Percentiles rank a stretch among this genome's conserved stretches.
These are phyloP conservation scores for Pseudozyma sp. DNA, from an alignment of 1,284 basidiomycete genomes.

Conservation along the genomic window DNA sequence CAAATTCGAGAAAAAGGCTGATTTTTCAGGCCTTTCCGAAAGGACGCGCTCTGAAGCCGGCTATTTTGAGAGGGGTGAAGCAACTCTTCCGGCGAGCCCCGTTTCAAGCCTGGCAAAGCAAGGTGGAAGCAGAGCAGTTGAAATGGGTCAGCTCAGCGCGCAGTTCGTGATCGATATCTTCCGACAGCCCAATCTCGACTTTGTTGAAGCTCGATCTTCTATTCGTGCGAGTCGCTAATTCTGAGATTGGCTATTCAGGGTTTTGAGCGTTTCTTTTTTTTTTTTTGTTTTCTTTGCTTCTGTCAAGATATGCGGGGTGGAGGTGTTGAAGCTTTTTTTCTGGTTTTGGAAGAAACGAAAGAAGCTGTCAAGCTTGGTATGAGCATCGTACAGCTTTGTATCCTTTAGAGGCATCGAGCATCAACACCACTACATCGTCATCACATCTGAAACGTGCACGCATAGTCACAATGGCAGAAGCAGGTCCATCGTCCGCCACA, in stretches of 20 bases:
- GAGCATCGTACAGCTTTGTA: background rate
- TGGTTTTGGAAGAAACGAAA: conserved; percentile 24
- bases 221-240: conserved; percentile 31
- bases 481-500: conserved; percentile 29
- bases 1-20: background rate
- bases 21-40: background rate
- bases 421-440: conserved; percentile 1
- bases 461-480: conserved; percentile 31
- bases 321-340: background rate
- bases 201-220: background rate
- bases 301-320: conserved; percentile 17
- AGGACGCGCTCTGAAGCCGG: too few relatives aligned
- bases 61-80: background rate
- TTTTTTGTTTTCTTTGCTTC: background rate
- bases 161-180: conserved; percentile 36
- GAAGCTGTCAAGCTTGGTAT: background rate
- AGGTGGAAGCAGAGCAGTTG: background rate
- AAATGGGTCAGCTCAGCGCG: conserved; percentile 10
- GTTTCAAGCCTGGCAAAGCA: background rate
- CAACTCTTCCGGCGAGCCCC: conserved; percentile 33
- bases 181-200: conserved; percentile 2
- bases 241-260: too few relatives aligned
- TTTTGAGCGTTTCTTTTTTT: conserved; percentile 7
- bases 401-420: background rate
- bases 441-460: background rate